These are phyloP conservation scores for Calonectria montana DNA, from an alignment of 2,329 filamentous ascomycete species.

Conservation along the genomic window DNA sequence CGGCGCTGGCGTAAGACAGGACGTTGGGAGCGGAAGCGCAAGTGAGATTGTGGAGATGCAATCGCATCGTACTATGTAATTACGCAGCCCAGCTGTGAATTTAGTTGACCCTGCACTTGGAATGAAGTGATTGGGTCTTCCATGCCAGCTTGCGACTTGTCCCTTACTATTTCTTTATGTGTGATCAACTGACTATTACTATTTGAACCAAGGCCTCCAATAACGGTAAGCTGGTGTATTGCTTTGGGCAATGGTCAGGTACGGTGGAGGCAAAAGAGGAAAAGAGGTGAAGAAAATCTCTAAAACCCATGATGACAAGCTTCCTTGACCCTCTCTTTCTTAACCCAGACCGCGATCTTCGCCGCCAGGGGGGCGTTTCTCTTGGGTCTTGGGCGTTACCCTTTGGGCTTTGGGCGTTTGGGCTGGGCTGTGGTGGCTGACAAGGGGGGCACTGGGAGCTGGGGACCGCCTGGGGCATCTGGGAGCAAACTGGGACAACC, in stretches of 20 bases:
- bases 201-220: background rate
- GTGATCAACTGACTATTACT: background rate
- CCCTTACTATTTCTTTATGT: background rate
- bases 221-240: background rate
- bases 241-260: background rate
- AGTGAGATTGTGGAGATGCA: conserved; percentile 25
- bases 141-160: background rate
- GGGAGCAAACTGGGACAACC: background rate
- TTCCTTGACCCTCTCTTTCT: background rate
- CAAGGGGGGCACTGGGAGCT: conserved; percentile 26
- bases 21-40: conserved; percentile 16
- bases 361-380: background rate
- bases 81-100: conserved; percentile 1
- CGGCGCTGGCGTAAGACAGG: conserved; percentile 13
- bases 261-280: background rate
- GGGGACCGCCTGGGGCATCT: conserved; percentile 12
- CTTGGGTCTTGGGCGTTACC: conserved; percentile 7
- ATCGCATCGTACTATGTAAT: conserved; percentile 19
- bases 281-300: background rate
- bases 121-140: background rate
- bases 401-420: conserved; percentile 19
- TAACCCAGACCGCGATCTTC: background rate
- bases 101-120: background rate
- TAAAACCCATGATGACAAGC: background rate
- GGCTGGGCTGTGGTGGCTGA: conserved; percentile 38